Evolutionary conservation across 1,284 basidiomycete genomes (phyloP), one percentile per base, ranked within the genome.

Genomic region (Cryptococcus sp.): DNA sequence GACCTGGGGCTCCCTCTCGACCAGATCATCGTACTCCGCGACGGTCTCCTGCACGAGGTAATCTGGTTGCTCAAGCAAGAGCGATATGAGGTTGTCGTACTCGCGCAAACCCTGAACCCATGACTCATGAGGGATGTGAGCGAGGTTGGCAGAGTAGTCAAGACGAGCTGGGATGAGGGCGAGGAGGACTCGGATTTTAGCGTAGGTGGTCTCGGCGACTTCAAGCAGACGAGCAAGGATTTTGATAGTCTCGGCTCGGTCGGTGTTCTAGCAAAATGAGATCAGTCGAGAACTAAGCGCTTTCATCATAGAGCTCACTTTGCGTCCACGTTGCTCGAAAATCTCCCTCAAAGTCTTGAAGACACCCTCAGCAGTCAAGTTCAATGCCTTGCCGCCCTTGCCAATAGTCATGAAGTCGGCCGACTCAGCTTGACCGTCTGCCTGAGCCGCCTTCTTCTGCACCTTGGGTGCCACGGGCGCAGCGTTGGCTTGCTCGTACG

Each of bases 281-380:
- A n/a, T 26, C 41, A n/a, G 25, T 43, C 3, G 47, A 54, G 23
- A 16, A 20, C 38, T 46, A 29, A n/a, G 57, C 29, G 23, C 13
- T 40, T 29, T 23, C 8, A 22, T 10, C 6, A 19, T 51, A 19
- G 23, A 20, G 60, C 81, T 41, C 52, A 92, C 91, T 86, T 99
- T 99, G 79, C 93, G 92, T 34, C 96, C 96, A 65, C 96, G 87
- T 47, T 92, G 92, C 73, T 99, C 96, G 75, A 97, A 88, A 45
- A 99, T 87, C 45, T 88, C 84, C 68, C 92, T 87, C 29, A 99
- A 84, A 63, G 88, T 91, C 81, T 97, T 97, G 83, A 94, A 93
- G 67, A 99, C 89, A 48, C 87, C 86, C 58, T 98, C 95, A 8
- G 91, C 80, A 5, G 92, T 91, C 69, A 91, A 89, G 63, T 87